A percentile compares a stretch with the other conserved stretches of the same genome.
Conservation (phyloP, 2,329 filamentous ascomycete species). For the Pseudogymnoascus sp. region DNA sequence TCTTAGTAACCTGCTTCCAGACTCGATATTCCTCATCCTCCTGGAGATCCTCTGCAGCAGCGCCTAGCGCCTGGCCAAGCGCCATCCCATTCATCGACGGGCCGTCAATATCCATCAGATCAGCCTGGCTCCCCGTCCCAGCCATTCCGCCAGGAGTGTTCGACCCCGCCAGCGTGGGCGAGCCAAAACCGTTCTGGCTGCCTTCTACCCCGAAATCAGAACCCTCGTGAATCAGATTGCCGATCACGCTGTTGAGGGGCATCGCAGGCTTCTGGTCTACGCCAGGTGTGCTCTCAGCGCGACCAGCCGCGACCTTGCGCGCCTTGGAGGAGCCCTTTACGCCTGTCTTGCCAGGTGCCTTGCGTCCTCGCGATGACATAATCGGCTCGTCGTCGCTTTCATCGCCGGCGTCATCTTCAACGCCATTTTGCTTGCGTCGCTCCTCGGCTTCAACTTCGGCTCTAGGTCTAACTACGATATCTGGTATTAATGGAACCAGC, state of each 20-base stretch:
- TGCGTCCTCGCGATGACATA: slow-evolving; percentile 91
- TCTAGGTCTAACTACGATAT: slow-evolving; percentile 80
- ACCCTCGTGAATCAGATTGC: slow-evolving; percentile 53
- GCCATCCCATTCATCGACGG: slow-evolving; percentile 59
- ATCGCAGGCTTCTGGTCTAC: slow-evolving; percentile 65
- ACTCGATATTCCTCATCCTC: slow-evolving; percentile 94
- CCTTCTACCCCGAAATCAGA: slow-evolving; percentile 69
- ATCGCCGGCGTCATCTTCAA: slow-evolving; percentile 72
- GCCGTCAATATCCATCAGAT: slow-evolving; percentile 82
- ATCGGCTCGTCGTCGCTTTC: slow-evolving; percentile 97
- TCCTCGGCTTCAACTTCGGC: slow-evolving; percentile 89
- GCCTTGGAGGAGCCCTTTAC: slow-evolving; percentile 55
- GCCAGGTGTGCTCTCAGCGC: slow-evolving; percentile 70
- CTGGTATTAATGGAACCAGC: slow-evolving; percentile 87
- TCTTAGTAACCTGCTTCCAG: slow-evolving; percentile 99
- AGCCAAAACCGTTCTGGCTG: slow-evolving; percentile 75
- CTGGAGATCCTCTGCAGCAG: slow-evolving; percentile 65
- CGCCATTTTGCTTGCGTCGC: slow-evolving; percentile 76
- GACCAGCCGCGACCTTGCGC: slow-evolving; percentile 63
- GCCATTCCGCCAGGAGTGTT: slow-evolving; percentile 64
- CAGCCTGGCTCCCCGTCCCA: slow-evolving; percentile 63
- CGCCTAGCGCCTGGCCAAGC: slow-evolving; percentile 53
- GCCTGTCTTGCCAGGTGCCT: slow-evolving; percentile 71
- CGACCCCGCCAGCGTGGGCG: slow-evolving; percentile 66
- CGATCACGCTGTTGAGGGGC: slow-evolving; percentile 56